These are phyloP conservation scores for Dactylellina drechsleri DNA, from an alignment of 2,329 filamentous ascomycete species.

Conservation along the genomic window DNA sequence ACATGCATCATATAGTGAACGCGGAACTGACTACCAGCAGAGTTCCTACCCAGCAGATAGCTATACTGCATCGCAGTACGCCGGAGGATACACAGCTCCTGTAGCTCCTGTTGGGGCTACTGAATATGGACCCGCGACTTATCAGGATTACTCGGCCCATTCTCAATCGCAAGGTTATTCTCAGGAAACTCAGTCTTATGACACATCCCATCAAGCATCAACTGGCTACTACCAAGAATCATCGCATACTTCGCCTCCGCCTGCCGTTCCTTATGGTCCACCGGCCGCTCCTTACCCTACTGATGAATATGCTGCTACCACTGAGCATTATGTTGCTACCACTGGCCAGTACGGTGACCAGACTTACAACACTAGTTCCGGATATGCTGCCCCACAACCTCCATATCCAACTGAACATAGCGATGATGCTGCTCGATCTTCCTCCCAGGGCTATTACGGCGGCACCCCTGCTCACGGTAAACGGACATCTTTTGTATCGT, in stretches of 20 bases:
- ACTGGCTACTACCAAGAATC: conserved; percentile 32
- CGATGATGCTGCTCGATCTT: conserved; percentile 18
- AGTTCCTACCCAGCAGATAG: conserved; percentile 39
- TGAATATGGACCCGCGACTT: conserved; percentile 12
- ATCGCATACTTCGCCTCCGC: conserved; percentile 32
- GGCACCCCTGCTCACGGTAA: conserved; percentile 29
- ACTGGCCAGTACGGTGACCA: conserved; percentile 29
- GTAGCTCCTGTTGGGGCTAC: background rate
- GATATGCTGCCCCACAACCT: conserved; percentile 30
- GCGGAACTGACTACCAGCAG: conserved; percentile 34
- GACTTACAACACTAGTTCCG: conserved; percentile 18
- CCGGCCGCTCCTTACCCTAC: background rate
- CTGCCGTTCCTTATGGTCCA: conserved; percentile 39
- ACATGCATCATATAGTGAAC: conserved; percentile 29
- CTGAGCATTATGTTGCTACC: conserved; percentile 13
- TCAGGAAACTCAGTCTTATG: conserved; percentile 30
- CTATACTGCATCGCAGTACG: conserved; percentile 42
- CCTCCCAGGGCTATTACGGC: conserved; percentile 32
- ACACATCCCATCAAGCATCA: conserved; percentile 16
- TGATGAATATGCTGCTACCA: conserved; percentile 8
- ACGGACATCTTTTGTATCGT: background rate
- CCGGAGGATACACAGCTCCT: conserved; percentile 15
- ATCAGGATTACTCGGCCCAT: conserved; percentile 39
- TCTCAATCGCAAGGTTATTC: conserved; percentile 29
- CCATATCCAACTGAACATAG: conserved; percentile 28